Evolutionary conservation across 257 asterid genomes (phyloP).

Genomic region (Solanum peruvianum): DNA sequence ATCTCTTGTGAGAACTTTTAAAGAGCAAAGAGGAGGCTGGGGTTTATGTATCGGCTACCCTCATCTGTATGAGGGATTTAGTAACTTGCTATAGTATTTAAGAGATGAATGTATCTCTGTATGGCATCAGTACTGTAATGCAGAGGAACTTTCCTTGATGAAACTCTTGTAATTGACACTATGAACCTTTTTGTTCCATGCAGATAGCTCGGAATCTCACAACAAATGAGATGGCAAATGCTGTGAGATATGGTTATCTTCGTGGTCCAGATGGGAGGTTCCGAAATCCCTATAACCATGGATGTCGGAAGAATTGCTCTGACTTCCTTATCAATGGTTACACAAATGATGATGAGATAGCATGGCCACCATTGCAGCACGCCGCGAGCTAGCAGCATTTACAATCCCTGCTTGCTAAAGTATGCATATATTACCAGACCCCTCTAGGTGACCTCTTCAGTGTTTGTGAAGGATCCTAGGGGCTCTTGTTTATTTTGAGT

Average conservation of each 20-base stretch:
- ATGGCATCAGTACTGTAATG: background rate
- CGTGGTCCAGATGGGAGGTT: conserved; percentile 90
- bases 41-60: background rate
- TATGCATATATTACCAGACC: background rate
- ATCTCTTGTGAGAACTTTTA: background rate
- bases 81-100: background rate
- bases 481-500: background rate
- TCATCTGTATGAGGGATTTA: background rate
- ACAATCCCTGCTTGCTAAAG: background rate
- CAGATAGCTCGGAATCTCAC: conserved; percentile 87
- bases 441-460: background rate
- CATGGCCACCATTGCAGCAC: conserved; percentile 85
- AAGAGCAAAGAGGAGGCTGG: background rate
- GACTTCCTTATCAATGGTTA: conserved; percentile 71
- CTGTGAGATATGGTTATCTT: conserved; percentile 73
- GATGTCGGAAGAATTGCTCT: conserved; percentile 80
- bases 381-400: conserved; percentile 24
- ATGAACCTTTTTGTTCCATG: background rate
- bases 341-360: conserved; percentile 74
- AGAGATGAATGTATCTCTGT: background rate
- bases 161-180: background rate
- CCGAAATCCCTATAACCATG: conserved; percentile 87
- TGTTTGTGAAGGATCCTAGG: background rate
- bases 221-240: conserved; percentile 84
- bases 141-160: background rate